These are phyloP conservation scores for Straminergon stramineum DNA, from an alignment of 225 moss, liverwort and hornwort genomes.

Conservation along the genomic window DNA sequence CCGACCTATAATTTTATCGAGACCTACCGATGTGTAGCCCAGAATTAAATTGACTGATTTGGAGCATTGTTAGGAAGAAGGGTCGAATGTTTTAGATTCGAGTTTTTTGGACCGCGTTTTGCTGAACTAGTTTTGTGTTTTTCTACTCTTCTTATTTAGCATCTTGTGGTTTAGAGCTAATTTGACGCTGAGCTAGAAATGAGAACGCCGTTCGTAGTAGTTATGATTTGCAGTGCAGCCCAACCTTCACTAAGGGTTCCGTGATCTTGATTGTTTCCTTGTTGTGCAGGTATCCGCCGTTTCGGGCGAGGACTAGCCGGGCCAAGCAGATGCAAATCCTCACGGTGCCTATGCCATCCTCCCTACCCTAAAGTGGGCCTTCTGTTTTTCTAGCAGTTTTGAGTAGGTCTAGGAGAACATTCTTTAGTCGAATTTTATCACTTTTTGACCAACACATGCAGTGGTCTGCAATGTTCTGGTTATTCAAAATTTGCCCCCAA, in stretches of 20 bases:
- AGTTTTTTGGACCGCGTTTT: not conserved
- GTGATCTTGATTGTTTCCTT: not conserved
- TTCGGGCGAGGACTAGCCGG: constrained; percentile 54
- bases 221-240: not conserved
- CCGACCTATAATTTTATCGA: not conserved
- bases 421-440: not conserved
- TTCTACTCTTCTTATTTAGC: not conserved
- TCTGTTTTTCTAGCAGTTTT: not conserved
- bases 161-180: not conserved
- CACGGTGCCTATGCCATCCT: constrained; percentile 25
- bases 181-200: not conserved
- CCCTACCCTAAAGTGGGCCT: not conserved
- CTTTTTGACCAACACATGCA: not conserved
- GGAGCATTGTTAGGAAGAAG: not conserved
- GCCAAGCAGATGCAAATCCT: constrained; percentile 68
- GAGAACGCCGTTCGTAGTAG: not conserved
- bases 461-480: not conserved
- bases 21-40: not conserved
- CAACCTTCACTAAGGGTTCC: not conserved
- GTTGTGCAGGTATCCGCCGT: constrained; percentile 71
- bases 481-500: too few species aligned
- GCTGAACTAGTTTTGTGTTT: not conserved
- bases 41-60: not conserved
- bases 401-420: not conserved
- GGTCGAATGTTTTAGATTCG: not conserved